Evolutionary conservation across 352 stramenopile genomes (phyloP).

Genomic region (Phytophthora citrophthora): DNA sequence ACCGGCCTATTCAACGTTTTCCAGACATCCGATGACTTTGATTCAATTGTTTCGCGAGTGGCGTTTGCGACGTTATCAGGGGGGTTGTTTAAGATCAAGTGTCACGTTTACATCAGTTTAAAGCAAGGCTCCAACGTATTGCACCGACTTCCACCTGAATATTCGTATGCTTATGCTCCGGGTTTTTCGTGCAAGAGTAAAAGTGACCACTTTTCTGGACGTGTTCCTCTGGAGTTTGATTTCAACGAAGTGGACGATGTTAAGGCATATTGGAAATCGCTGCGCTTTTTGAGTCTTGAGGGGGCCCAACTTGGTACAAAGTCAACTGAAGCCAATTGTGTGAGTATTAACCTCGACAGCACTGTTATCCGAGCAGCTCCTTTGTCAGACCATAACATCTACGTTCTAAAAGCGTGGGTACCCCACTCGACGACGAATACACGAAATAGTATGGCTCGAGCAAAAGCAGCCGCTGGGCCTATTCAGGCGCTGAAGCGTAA

Average conservation of each 20-base stretch:
- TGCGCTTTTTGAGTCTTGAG: conserved; percentile 77
- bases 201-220: conserved; percentile 59
- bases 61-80: conserved; percentile 77
- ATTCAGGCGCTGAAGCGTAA: conserved; percentile 66
- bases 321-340: conserved; percentile 34
- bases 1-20: conserved; percentile 61
- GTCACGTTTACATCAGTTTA: conserved; percentile 54
- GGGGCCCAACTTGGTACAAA: conserved; percentile 57
- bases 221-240: conserved; percentile 61
- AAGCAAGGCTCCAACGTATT: conserved; percentile 65
- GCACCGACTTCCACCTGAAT: conserved; percentile 52
- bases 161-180: conserved; percentile 71
- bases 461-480: conserved; percentile 61
- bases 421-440: conserved; percentile 51
- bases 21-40: conserved; percentile 67
- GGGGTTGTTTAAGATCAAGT: conserved; percentile 65
- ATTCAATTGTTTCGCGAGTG: conserved; percentile 77
- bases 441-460: conserved; percentile 52
- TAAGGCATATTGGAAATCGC: conserved; percentile 75
- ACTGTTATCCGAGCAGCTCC: conserved; percentile 61
- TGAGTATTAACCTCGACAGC: conserved; percentile 64
- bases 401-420: conserved; percentile 71
- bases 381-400: conserved; percentile 73
- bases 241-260: conserved; percentile 47
- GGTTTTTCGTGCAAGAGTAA: conserved; percentile 61